Base-by-base conservation (phyloP, 805 yeast species). In the Candida morakotiae region DNA sequence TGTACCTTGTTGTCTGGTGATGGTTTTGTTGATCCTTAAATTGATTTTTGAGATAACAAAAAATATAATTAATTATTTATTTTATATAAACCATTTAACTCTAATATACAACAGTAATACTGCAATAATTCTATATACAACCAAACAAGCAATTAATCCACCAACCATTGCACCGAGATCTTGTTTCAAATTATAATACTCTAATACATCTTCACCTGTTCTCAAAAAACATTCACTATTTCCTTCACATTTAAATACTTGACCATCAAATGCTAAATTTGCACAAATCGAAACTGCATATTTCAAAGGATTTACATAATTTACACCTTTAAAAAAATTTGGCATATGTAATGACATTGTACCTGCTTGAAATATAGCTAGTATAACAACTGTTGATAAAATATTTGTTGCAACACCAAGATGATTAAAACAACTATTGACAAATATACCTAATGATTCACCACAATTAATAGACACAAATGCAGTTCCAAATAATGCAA, bases 281-380 rank as follows among this genome's bases (percentile, higher is more conserved):
- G 80, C 73, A 32, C 79, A 54, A 1, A 77, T 62, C 46, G 78
- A 73, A 9, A 82, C 82, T 2, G 80, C 81, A 52, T 83, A 87
- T 49, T 82, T 83, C 45, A 83, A 56, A 3, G 96, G 96, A 36
- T 81, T 81, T n/a, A 83, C 48, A 58, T 79, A 87, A 56, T 86
- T 87, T 52, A 84, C 59, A 0, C 80, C 95, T 44, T 69, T 69
- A 51, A 87, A 68, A 33, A 87, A 78, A 2, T 60, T 62, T 18
- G 83, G 83, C 82, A 87, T 76, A n/a, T 80, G 68, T 48, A 86
- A 63, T 0, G 95, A 83, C 79, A 87, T 71, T 9, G 88, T 64
- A 3, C 96, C 96, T 1, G 87, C 84, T 93, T 87, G 83, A 47
- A 83, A 77, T 4, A 83, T 76, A 5, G 91, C 93, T 34, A 86